Conservation (phyloP, 805 yeast genomes). For the Zygosaccharomyces kombuchaensis region DNA sequence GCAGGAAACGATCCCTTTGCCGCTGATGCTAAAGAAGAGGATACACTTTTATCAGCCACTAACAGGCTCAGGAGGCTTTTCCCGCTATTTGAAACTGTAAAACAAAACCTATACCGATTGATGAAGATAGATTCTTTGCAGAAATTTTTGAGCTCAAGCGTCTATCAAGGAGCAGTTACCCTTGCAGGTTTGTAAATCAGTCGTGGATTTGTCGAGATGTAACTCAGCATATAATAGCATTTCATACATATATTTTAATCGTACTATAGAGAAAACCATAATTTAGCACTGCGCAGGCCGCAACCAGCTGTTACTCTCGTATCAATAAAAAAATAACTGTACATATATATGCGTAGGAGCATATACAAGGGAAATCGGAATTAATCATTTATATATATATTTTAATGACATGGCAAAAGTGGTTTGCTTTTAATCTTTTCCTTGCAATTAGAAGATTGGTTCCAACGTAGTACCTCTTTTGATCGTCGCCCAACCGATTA, state of each 20-base stretch:
- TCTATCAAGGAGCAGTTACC: slow-evolving; percentile 33
- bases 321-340: slow-evolving; percentile 9
- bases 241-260: background rate
- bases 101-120: slow-evolving; percentile 47
- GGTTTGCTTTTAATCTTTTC: slow-evolving; percentile 7
- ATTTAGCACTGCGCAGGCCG: background rate
- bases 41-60: slow-evolving; percentile 28
- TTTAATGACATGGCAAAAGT: slow-evolving; percentile 9
- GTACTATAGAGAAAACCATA: background rate
- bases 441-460: slow-evolving; percentile 44
- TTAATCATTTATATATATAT: slow-evolving; percentile 9
- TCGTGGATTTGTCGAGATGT: background rate
- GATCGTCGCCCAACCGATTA: slow-evolving; percentile 99
- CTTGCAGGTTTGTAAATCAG: slow-evolving; percentile 2
- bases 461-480: slow-evolving; percentile 88
- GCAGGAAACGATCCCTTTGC: background rate
- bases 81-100: slow-evolving; percentile 47
- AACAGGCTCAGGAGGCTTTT: slow-evolving; percentile 37
- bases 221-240: background rate
- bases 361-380: slow-evolving; percentile 10
- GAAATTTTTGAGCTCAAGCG: slow-evolving; percentile 51
- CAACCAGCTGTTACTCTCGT: background rate
- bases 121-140: slow-evolving; percentile 74
- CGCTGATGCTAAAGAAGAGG: background rate
- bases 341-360: slow-evolving; percentile 14